These are phyloP conservation scores for Pachysandra terminalis DNA, from an alignment of 164 flowering plant genomes.

Conservation along the genomic window DNA sequence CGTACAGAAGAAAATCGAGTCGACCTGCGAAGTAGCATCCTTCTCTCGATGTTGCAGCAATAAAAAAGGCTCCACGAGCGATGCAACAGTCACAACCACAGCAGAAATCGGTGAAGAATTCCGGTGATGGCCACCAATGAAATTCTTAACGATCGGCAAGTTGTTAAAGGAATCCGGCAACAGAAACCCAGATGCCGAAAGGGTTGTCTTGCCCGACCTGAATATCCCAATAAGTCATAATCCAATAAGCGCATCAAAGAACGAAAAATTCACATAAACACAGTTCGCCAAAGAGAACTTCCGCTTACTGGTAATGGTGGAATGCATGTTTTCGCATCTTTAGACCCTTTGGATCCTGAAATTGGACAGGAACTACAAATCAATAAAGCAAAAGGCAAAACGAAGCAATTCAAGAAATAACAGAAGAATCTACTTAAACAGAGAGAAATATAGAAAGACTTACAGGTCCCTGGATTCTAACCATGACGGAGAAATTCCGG, in stretches of 20 bases:
- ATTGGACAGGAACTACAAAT: conserved; percentile 1
- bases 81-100: conserved; percentile 72
- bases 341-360: conserved; percentile 87
- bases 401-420: not conserved
- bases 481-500: conserved; percentile 75
- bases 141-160: conserved; percentile 18
- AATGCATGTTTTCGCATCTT: conserved; percentile 84
- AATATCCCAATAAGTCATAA: conserved; percentile 4
- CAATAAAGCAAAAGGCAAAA: not conserved
- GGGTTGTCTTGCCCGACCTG: conserved; percentile 79
- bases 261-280: not conserved
- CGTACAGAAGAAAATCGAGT: not conserved
- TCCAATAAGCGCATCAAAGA: not conserved
- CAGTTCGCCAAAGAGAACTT: not conserved
- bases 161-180: conserved; percentile 45
- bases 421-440: not conserved
- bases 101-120: conserved; percentile 7
- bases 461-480: conserved; percentile 80
- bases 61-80: conserved; percentile 81
- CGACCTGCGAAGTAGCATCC: conserved; percentile 33
- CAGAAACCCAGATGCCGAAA: conserved; percentile 84
- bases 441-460: conserved; percentile 21
- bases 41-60: conserved; percentile 31
- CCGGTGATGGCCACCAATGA: conserved; percentile 7
- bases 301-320: conserved; percentile 69